Evolutionary conservation across 192 early-diverging fungal species (phyloP).

Genomic region (Entomortierella parvispora): DNA sequence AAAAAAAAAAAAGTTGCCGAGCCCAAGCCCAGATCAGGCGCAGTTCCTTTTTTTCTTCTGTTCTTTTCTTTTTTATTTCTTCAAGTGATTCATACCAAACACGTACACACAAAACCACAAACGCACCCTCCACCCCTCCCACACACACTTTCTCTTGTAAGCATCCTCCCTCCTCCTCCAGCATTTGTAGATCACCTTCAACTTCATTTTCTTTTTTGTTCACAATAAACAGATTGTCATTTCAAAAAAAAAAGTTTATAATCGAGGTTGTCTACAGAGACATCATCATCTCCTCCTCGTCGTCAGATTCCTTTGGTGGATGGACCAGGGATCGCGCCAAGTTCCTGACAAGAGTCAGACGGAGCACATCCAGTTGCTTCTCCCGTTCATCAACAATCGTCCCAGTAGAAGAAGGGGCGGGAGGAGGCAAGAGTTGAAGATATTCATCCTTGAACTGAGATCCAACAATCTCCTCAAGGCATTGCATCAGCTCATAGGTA

Average conservation of each 20-base stretch:
- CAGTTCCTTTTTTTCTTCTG: not conserved
- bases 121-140: no score
- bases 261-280: no score
- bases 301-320: slow-evolving; percentile 6
- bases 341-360: slow-evolving; percentile 36
- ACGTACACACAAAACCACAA: no score
- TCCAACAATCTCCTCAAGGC: slow-evolving; percentile 63
- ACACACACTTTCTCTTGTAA: no score
- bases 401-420: not conserved
- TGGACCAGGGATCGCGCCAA: slow-evolving; percentile 39
- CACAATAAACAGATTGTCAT: no score
- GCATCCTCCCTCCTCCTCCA: no score
- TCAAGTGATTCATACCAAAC: no score
- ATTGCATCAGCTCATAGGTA: slow-evolving; percentile 73
- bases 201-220: no score
- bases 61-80: not conserved
- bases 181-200: no score
- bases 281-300: not conserved
- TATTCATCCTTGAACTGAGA: slow-evolving; percentile 46
- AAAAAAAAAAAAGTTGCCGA: not conserved
- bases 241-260: not conserved
- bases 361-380: slow-evolving; percentile 21
- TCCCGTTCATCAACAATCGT: slow-evolving; percentile 25
- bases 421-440: slow-evolving; percentile 27
- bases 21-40: no score